These are phyloP conservation scores for Pseudomonodictys pantanalensis DNA, from an alignment of 495 filamentous ascomycete species.

Conservation along the genomic window DNA sequence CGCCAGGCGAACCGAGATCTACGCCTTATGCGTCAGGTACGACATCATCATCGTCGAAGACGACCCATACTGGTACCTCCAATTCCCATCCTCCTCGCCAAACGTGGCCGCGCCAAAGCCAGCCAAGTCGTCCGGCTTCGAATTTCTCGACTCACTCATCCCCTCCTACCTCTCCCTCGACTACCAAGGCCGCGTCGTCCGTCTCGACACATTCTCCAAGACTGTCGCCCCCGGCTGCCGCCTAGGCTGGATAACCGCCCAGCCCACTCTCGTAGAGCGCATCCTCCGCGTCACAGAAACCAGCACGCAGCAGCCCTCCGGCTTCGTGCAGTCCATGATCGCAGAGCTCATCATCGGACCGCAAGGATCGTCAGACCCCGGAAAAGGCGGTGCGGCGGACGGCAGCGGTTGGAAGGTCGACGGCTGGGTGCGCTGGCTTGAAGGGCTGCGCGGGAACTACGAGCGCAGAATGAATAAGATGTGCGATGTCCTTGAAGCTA, in stretches of 20 bases:
- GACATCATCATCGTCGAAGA: conserved; percentile 94
- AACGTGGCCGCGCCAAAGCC: conserved; percentile 30
- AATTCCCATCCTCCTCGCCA: conserved; percentile 59
- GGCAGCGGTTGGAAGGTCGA: conserved; percentile 70
- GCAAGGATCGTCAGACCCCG: conserved; percentile 42
- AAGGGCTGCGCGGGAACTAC: conserved; percentile 75
- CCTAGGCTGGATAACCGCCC: conserved; percentile 50
- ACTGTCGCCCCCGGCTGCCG: conserved; percentile 47
- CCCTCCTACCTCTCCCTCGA: conserved; percentile 73
- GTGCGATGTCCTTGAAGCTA: conserved; percentile 65
- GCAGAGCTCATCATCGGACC: conserved; percentile 73
- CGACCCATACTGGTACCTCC: conserved; percentile 95
- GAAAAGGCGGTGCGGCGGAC: conserved; percentile 43
- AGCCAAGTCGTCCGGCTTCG: conserved; percentile 62
- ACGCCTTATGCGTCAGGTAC: conserved; percentile 74
- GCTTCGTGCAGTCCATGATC: conserved; percentile 82
- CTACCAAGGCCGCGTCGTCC: conserved; percentile 78
- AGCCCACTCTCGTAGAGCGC: conserved; percentile 73
- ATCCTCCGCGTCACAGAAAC: conserved; percentile 68
- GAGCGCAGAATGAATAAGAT: conserved; percentile 77
- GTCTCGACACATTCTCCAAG: conserved; percentile 50
- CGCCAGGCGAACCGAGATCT: conserved; percentile 71
- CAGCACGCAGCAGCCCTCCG: conserved; percentile 77
- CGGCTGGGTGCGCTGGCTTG: conserved; percentile 88
- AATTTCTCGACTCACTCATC: conserved; percentile 79